Evolutionary conservation across 2,329 filamentous ascomycete genomes (phyloP).

Genomic region (Gaeumannomyces sp.): DNA sequence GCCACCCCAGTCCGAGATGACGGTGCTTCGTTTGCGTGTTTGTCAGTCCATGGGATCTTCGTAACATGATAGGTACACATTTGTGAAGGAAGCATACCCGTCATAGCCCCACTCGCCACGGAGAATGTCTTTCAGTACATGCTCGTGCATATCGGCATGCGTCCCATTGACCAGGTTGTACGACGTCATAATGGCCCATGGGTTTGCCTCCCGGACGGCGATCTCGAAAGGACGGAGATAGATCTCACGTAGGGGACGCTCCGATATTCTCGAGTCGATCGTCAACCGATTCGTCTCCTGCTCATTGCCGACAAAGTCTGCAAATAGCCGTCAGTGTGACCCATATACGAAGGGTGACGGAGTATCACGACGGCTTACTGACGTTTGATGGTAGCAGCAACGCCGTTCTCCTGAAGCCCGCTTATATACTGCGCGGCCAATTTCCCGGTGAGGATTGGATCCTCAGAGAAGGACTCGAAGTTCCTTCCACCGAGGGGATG

Average conservation of each 20-base stretch:
- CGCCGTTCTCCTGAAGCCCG: constrained; percentile 65
- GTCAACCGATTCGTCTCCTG: constrained; percentile 63
- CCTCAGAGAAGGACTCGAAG: constrained; percentile 83
- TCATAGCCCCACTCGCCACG: constrained; percentile 58
- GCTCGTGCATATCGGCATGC: constrained; percentile 51
- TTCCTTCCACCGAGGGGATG: constrained; percentile 79
- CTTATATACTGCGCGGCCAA: constrained; percentile 66
- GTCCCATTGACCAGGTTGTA: constrained; percentile 63
- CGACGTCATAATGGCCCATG: constrained; percentile 64
- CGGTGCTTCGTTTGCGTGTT: constrained; percentile 26
- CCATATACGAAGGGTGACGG: background rate
- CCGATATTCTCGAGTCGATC: constrained; percentile 57
- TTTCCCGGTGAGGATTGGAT: constrained; percentile 70
- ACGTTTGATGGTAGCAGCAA: constrained; percentile 77
- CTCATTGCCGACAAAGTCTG: constrained; percentile 65
- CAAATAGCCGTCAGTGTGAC: background rate
- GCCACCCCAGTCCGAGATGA: constrained; percentile 55
- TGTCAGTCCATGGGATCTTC: constrained; percentile 23
- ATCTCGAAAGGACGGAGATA: constrained; percentile 74
- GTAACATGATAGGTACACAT: background rate
- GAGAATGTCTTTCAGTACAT: constrained; percentile 50
- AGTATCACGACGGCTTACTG: constrained; percentile 16
- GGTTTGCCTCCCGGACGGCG: constrained; percentile 60
- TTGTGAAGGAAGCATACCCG: constrained; percentile 33
- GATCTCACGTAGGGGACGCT: constrained; percentile 60